Percentiles rank a stretch among this genome's conserved stretches.
Conservation (phyloP, 2,329 filamentous ascomycete species). For the Fusarium vanettenii region DNA sequence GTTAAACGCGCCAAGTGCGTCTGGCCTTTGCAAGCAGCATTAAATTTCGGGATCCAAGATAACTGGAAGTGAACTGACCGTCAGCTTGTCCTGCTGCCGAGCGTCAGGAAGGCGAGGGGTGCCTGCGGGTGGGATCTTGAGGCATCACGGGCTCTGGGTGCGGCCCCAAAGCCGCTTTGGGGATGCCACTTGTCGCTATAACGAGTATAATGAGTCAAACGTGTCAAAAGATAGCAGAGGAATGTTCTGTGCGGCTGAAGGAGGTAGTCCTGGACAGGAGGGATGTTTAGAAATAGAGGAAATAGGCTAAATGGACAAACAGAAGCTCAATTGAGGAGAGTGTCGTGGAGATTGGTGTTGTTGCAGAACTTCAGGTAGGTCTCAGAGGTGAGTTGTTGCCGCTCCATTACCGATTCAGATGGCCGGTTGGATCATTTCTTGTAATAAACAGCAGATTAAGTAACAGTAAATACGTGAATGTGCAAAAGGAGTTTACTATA, state of each 20-base stretch:
- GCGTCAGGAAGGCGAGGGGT: background rate
- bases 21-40: background rate
- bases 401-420: background rate
- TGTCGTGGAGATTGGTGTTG: background rate
- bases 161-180: background rate
- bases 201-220: background rate
- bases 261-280: background rate
- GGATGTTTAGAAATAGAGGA: no score
- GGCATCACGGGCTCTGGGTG: background rate
- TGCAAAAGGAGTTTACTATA: background rate
- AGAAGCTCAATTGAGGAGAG: background rate
- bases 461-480: background rate
- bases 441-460: background rate
- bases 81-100: background rate
- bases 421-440: background rate
- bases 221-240: background rate
- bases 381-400: background rate
- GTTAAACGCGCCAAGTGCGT: background rate
- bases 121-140: background rate
- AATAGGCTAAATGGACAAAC: no score
- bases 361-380: background rate
- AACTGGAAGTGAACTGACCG: background rate
- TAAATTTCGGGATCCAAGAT: constrained; percentile 5
- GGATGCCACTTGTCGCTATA: background rate
- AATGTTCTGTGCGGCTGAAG: background rate